Evolutionary conservation across 2,329 filamentous ascomycete species (phyloP).

Genomic region (Xylaria sp.): DNA sequence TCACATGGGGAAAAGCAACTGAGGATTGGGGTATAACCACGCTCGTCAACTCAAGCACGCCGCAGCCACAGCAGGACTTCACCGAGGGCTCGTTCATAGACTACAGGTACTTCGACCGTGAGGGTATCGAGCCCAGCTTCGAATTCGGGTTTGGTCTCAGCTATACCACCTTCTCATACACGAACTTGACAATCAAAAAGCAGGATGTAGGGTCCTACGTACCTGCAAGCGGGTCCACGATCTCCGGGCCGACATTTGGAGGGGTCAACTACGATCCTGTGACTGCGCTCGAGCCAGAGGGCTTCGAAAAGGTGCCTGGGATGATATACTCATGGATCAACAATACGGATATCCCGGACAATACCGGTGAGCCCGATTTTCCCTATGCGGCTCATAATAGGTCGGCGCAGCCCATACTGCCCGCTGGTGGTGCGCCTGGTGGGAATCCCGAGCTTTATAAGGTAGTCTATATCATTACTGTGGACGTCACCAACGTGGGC

Average conservation of each 20-base stretch:
- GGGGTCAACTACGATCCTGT: slow-evolving; percentile 54
- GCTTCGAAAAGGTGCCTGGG: slow-evolving; percentile 62
- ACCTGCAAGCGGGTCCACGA: slow-evolving; percentile 70
- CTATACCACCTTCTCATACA: slow-evolving; percentile 83
- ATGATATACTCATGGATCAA: slow-evolving; percentile 79
- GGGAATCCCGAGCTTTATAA: slow-evolving; percentile 76
- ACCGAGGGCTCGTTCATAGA: slow-evolving; percentile 84
- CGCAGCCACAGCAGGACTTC: slow-evolving; percentile 77
- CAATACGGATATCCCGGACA: slow-evolving; percentile 61
- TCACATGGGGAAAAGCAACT: slow-evolving; percentile 73
- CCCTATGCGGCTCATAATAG: slow-evolving; percentile 69
- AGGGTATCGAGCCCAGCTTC: slow-evolving; percentile 73
- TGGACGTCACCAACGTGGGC: slow-evolving; percentile 78
- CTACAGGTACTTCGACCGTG: slow-evolving; percentile 78
- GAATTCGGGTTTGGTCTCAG: slow-evolving; percentile 84
- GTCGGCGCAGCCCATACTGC: slow-evolving; percentile 65
- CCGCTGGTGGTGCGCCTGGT: slow-evolving; percentile 66
- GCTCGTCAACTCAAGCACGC: slow-evolving; percentile 71
- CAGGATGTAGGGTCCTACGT: slow-evolving; percentile 61
- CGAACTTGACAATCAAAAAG: slow-evolving; percentile 68
- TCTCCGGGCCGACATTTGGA: slow-evolving; percentile 70
- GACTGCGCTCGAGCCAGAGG: slow-evolving; percentile 58
- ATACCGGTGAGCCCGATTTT: slow-evolving; percentile 62
- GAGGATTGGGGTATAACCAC: slow-evolving; percentile 75
- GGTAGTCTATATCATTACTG: slow-evolving; percentile 72